A percentile compares a stretch with the other conserved stretches of the same genome.
phyloP scores from a whole-genome alignment of 495 filamentous ascomycete genomes.

The Cercophora sp. region DNA sequence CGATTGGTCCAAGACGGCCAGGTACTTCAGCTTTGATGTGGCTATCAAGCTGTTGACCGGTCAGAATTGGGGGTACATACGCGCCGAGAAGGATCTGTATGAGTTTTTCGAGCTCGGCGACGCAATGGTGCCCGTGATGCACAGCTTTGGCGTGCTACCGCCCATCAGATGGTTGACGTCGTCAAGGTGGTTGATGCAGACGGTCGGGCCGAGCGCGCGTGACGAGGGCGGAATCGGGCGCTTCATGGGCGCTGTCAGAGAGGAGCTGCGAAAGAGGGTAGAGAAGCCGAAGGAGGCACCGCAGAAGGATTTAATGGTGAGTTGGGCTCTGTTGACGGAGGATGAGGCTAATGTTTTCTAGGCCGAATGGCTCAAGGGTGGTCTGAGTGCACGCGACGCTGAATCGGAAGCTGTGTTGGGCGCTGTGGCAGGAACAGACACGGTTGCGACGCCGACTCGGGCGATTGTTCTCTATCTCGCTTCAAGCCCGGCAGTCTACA shows the following conservation, averaged over 20 bases:
- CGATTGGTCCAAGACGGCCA: slow-evolving; percentile 38
- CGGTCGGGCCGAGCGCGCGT: neutral
- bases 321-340: slow-evolving; percentile 4
- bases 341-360: neutral
- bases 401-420: slow-evolving; percentile 39
- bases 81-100: slow-evolving; percentile 44
- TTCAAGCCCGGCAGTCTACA: slow-evolving; percentile 41
- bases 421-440: slow-evolving; percentile 61
- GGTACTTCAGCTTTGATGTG: slow-evolving; percentile 51
- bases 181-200: neutral
- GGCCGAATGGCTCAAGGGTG: slow-evolving; percentile 33
- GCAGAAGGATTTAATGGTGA: neutral
- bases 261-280: no score
- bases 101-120: slow-evolving; percentile 47
- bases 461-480: slow-evolving; percentile 52
- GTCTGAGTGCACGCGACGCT: slow-evolving; percentile 27
- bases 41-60: slow-evolving; percentile 48
- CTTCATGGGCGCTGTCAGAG: neutral
- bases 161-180: neutral
- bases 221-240: neutral
- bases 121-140: slow-evolving; percentile 22
- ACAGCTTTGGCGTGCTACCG: neutral
- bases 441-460: slow-evolving; percentile 56
- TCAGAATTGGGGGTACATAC: slow-evolving; percentile 46
- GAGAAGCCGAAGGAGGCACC: no score